Evolutionary conservation across 2,329 filamentous ascomycete species (phyloP), one percentile per base, ranked within the genome.

Genomic region (Colletotrichum tanaceti): DNA sequence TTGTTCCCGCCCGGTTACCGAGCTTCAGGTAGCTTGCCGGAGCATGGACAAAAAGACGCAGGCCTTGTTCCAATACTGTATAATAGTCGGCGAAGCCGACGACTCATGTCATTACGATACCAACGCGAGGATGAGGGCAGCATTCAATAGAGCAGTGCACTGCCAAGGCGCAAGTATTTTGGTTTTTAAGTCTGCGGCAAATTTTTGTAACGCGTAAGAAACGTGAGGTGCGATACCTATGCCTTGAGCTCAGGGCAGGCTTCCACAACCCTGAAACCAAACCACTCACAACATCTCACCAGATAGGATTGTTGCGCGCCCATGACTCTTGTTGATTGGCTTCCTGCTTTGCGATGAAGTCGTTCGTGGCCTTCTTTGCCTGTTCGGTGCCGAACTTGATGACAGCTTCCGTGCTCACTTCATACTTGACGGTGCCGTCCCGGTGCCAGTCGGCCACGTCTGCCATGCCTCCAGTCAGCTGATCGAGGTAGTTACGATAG

Each of bases 1-100:
- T 90, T 72, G 80, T 90, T 24, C 87, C 88, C 4, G 88, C 88
- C 43, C 81, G 87, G 67, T 75, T 90, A 68, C 88, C 88, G 44
- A 82, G 83, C 62, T 87, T 90, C 78, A 79, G 79, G 71, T 87
- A 71, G 50, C 50, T 60, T 62, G 53, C 16, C 60, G 46, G 63
- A 69, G 38, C 46, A 49, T 16, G 22, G 16, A 11, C 16, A 20
- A 10, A n/a, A 60, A 28, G 55, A 66, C 44, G 20, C 43, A 60
- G 44, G 32, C 63, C 24, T 50, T 35, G 62, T 46, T 39, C 3
- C 44, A n/a, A 32, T 61, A 57, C 41, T 69, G 57, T 61, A 61
- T 69, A 66, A 65, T 66, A 66, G 63, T 61, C 41, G 66, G 38
- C n/a, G 20, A 58, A 47, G 38, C 58, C 54, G 43, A 58, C 43